A percentile compares a stretch with the other conserved stretches of the same genome.
Conservation (phyloP, 306 rosid species). For the Sechiopsis laciniata region DNA sequence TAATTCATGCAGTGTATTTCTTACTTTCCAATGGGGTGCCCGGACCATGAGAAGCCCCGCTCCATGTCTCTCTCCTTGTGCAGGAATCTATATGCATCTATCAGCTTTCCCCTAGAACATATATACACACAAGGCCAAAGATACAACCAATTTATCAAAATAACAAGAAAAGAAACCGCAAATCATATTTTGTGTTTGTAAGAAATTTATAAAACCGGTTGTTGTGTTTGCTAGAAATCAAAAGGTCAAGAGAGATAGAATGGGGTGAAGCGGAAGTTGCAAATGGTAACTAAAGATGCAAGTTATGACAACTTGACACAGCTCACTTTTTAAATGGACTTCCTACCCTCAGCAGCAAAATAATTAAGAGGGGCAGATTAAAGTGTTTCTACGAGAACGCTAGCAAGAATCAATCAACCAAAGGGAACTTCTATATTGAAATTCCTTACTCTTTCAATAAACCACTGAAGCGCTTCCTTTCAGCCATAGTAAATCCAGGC, state of each 20-base stretch:
- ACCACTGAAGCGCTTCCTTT: constrained; percentile 73
- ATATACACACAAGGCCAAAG: constrained; percentile 24
- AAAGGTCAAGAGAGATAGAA: neutral
- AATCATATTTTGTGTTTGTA: neutral
- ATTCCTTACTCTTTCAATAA: constrained; percentile 73
- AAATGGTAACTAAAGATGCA: neutral
- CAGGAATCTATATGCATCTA: constrained; percentile 82
- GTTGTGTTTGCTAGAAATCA: constrained; percentile 1
- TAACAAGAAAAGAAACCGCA: neutral
- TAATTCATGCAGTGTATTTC: constrained; percentile 26
- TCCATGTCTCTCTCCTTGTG: constrained; percentile 84
- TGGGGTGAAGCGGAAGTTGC: neutral
- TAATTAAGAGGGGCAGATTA: constrained; percentile 2
- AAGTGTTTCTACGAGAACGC: constrained; percentile 1
- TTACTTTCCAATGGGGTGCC: constrained; percentile 88
- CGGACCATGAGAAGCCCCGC: constrained; percentile 92
- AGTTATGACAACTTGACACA: neutral
- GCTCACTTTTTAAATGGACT: constrained; percentile 14
- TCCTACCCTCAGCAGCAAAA: neutral
- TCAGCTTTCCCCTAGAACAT: constrained; percentile 73
- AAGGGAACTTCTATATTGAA: constrained; percentile 15
- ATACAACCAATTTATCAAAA: neutral
- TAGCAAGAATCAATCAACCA: constrained; percentile 15
- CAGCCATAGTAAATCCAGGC: constrained; percentile 90
- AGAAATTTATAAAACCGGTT: neutral